A percentile compares a stretch with the other conserved stretches of the same genome.
These are phyloP conservation scores for Leptographium flavum DNA, from an alignment of 2,329 filamentous ascomycete genomes.

Conservation along the genomic window DNA sequence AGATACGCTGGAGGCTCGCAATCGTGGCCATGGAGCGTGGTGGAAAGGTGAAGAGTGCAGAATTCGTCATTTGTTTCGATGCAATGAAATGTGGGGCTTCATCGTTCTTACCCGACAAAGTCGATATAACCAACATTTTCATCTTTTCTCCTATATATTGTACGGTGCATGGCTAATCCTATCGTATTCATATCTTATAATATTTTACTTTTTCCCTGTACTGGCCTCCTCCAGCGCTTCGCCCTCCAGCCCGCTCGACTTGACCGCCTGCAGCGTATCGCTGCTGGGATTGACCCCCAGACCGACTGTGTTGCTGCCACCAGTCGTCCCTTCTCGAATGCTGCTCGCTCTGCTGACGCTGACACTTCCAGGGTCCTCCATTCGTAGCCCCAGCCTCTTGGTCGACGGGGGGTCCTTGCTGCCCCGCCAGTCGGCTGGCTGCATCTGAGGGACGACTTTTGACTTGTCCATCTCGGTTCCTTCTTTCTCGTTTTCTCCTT, in stretches of 20 bases:
- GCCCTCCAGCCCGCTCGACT: slow-evolving; percentile 16
- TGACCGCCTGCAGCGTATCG: slow-evolving; percentile 14
- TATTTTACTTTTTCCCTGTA: neutral
- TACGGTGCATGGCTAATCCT: no score
- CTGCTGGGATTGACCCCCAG: slow-evolving; percentile 4
- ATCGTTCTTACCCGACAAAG: no score
- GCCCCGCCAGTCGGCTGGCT: slow-evolving; percentile 63
- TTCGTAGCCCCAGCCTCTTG: slow-evolving; percentile 55
- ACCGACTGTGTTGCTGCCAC: slow-evolving; percentile 14
- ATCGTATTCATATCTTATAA: neutral
- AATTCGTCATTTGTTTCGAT: neutral
- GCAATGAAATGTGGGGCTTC: no score
- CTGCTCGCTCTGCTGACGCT: slow-evolving; percentile 62
- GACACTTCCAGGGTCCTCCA: slow-evolving; percentile 48
- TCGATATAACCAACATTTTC: no score
- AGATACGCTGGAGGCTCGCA: slow-evolving; percentile 50
- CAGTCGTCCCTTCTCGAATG: no score
- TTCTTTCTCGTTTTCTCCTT: slow-evolving; percentile 4
- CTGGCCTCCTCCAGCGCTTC: slow-evolving; percentile 6
- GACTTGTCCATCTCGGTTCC: slow-evolving; percentile 20
- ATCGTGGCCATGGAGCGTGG: slow-evolving; percentile 34
- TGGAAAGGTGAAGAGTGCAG: neutral
- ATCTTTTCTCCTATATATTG: neutral
- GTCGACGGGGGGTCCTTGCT: slow-evolving; percentile 32
- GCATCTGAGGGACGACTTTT: slow-evolving; percentile 55